Base-by-base conservation (phyloP, 306 rosid species). In the Arachis hypogaea region DNA sequence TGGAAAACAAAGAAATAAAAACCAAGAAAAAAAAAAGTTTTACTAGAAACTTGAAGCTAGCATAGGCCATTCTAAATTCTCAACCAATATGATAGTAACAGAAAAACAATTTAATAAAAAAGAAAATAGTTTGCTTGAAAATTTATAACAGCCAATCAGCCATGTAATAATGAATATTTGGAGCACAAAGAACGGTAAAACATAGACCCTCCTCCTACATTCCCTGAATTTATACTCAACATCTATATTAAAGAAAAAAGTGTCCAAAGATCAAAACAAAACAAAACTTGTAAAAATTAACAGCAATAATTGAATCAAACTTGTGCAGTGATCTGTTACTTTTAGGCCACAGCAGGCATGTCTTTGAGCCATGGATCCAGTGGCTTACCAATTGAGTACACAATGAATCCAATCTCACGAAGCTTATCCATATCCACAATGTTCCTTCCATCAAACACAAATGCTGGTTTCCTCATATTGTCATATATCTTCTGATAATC, bases 391-490 rank as follows among this genome's bases (percentile, higher is more conserved):
- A 93, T 93, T 0, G 98, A 84, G 82, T 85, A 90, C 12, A 93
- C 98, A 41, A 93, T 93, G 82, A 93, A 93, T 5, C 98, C 98
- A 59, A 93, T 93, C 58, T 87, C 91, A n/a, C 95, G 91, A 51
- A 90, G 79, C 83, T 87, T 86, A 0, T 75, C 86, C 0, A 11
- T 71, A 62, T 88, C 88, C 58, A 82, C 77, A 1, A 93, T 61
- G 44, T 90, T 93, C 80, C 98, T 85, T 38, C 98, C 98, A 77
- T 93, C 98, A 7, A 93, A 93, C 11, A 93, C 63, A 76, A 84
- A 93, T 8, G 98, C 98, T 0, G 97, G 98, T 66, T 93, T 93
- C 80, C 86, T 88, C 98, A 92, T 92, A 71, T 86, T 87, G 22
- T 90, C 90, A 18, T 82, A 92, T 45, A 92, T 79, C 85, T 61